These are phyloP conservation scores for Coemansia sp. DNA, from an alignment of 192 early-diverging fungal species.

Conservation along the genomic window DNA sequence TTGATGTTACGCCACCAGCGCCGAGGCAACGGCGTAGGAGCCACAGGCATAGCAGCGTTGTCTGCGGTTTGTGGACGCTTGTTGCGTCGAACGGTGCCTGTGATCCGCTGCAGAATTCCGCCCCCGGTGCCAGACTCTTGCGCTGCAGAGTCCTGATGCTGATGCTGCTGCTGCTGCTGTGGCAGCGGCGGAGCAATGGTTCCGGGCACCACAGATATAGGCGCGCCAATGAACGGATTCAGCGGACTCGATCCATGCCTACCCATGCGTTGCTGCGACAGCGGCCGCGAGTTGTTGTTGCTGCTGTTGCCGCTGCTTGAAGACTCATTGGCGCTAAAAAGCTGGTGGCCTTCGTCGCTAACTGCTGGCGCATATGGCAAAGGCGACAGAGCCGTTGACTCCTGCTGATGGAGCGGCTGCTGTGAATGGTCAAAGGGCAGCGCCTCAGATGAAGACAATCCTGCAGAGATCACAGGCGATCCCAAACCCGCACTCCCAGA, in stretches of 20 bases:
- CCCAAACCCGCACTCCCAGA: slow-evolving; percentile 11
- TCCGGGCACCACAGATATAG: slow-evolving; percentile 10
- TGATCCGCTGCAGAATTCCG: not conserved
- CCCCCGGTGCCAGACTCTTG: no score
- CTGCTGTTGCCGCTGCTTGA: slow-evolving; percentile 4
- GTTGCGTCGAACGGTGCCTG: slow-evolving; percentile 30
- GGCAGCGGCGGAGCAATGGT: slow-evolving; percentile 42
- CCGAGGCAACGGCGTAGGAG: slow-evolving; percentile 38
- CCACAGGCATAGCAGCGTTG: not conserved
- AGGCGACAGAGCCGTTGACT: not conserved
- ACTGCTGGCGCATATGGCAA: not conserved
- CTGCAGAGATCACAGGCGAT: slow-evolving; percentile 4
- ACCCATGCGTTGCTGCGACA: slow-evolving; percentile 39
- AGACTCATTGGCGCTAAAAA: not conserved
- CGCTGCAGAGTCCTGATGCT: slow-evolving; percentile 24
- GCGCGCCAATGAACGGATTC: slow-evolving; percentile 31
- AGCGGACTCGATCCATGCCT: slow-evolving; percentile 53
- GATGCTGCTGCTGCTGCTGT: not conserved
- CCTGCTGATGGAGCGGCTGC: not conserved
- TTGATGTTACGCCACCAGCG: slow-evolving; percentile 56
- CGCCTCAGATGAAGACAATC: not conserved
- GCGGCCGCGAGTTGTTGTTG: slow-evolving; percentile 10
- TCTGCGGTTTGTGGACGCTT: slow-evolving; percentile 11
- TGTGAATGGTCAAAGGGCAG: not conserved
- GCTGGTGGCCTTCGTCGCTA: not conserved